Conservation (phyloP, 169 alveolate species). For the Cryptosporidium sp. region DNA sequence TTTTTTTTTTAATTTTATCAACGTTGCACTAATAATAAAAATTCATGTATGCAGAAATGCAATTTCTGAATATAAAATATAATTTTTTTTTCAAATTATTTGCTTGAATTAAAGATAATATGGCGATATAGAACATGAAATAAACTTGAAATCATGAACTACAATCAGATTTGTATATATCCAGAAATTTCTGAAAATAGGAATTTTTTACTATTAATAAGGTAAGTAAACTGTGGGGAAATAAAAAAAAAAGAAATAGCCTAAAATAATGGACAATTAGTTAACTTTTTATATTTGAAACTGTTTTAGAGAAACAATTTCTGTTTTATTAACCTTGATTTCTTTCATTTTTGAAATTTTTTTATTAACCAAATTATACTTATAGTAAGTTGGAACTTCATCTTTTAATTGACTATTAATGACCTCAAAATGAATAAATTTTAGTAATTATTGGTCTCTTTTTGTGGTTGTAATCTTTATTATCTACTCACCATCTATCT, state of each 20-base stretch:
- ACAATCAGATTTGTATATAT: slow-evolving; percentile 9
- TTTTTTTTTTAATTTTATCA: background rate
- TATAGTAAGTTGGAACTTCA: slow-evolving; percentile 24
- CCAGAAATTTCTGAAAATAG: slow-evolving; percentile 53
- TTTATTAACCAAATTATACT: background rate
- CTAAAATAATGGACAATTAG: background rate
- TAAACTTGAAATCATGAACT: slow-evolving; percentile 2
- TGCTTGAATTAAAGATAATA: background rate
- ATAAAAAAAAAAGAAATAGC: no score
- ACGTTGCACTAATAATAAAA: slow-evolving; percentile 1
- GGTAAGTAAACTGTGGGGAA: slow-evolving; percentile 20
- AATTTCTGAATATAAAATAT: background rate
- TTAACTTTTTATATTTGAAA: background rate
- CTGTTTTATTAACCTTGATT: slow-evolving; percentile 1
- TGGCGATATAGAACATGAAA: background rate
- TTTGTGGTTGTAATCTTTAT: background rate
- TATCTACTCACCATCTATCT: slow-evolving; percentile 15
- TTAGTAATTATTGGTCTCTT: slow-evolving; percentile 14
- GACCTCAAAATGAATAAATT: slow-evolving; percentile 3
- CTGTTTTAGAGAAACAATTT: slow-evolving; percentile 6
- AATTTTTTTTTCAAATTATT: no score
- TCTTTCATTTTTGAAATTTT: slow-evolving; percentile 44
- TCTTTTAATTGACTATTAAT: background rate
- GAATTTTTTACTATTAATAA: slow-evolving; percentile 18
- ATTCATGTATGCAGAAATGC: slow-evolving; percentile 16